A percentile compares a stretch with the other conserved stretches of the same genome.
phyloP scores from a whole-genome alignment of 2,329 filamentous ascomycete species.

The Aspergillus hiratsukae region DNA sequence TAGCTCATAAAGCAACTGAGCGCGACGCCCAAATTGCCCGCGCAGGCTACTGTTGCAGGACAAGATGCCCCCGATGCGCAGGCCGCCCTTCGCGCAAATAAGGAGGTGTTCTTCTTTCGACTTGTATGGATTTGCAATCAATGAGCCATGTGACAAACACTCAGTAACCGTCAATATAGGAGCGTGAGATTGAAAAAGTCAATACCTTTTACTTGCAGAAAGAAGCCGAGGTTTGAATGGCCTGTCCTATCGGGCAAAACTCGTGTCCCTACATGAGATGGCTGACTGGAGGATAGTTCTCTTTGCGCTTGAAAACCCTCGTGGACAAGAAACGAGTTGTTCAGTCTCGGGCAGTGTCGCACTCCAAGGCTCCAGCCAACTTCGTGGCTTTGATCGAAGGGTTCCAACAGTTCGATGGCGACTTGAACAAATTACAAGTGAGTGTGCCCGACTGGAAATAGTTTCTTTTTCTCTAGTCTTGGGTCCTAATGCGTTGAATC shows the following conservation, averaged over 20 bases:
- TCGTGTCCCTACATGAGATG: background rate
- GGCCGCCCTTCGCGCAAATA: conserved; percentile 88
- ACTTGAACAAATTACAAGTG: conserved; percentile 85
- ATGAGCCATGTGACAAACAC: background rate
- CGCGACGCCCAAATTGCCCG: conserved; percentile 76
- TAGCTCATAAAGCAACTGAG: conserved; percentile 98
- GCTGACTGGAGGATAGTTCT: conserved; percentile 58
- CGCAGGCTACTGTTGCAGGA: conserved; percentile 59
- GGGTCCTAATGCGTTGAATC: conserved; percentile 6
- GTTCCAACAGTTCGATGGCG: conserved; percentile 93
- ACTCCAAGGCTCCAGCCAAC: conserved; percentile 83
- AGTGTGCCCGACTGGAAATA: conserved; percentile 16
- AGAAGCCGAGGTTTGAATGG: conserved; percentile 76
- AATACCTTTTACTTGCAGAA: conserved; percentile 98
- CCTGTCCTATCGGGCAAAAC: background rate
- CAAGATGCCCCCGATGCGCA: conserved; percentile 66
- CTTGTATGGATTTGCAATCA: conserved; percentile 57
- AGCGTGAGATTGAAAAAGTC: conserved; percentile 96
- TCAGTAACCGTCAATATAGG: conserved; percentile 50
- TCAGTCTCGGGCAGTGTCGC: conserved; percentile 69
- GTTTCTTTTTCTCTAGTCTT: background rate
- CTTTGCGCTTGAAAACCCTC: conserved; percentile 84
- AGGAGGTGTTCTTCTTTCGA: conserved; percentile 97
- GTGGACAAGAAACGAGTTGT: conserved; percentile 93
- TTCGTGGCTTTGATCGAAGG: conserved; percentile 95